phyloP scores from a whole-genome alignment of 2,329 filamentous ascomycete genomes.

The Penicillium sp. region DNA sequence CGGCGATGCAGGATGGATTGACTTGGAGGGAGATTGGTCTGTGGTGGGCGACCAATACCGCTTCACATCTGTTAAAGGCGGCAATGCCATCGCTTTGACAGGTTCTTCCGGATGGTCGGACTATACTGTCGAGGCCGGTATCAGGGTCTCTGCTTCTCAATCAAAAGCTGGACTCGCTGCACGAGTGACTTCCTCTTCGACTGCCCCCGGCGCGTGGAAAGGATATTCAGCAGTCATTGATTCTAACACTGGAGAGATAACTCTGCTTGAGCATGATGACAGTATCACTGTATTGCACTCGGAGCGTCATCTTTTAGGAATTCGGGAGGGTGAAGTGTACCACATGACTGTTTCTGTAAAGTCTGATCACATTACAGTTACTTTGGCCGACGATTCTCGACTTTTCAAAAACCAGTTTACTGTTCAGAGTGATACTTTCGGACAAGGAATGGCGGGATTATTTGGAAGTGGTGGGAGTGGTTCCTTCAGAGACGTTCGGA shows the following conservation, averaged over 20 bases:
- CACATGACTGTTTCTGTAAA: neutral
- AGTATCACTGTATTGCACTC: neutral
- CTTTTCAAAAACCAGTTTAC: neutral
- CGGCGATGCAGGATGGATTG: constrained; percentile 3
- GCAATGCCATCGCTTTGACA: constrained; percentile 1
- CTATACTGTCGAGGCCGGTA: neutral
- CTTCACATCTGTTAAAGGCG: neutral
- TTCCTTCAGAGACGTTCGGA: neutral
- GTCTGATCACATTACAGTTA: neutral
- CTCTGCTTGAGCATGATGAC: neutral
- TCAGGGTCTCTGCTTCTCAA: neutral
- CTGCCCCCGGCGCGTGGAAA: neutral
- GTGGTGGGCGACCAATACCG: neutral
- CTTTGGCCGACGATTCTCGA: neutral
- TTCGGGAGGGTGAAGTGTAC: neutral
- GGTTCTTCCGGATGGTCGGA: neutral
- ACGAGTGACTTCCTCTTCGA: neutral
- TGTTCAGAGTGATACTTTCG: neutral
- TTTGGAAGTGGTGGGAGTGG: neutral
- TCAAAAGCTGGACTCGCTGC: constrained; percentile 1
- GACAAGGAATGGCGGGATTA: constrained; percentile 1
- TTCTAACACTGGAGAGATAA: neutral
- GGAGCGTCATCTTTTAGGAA: neutral
- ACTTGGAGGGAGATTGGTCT: constrained; percentile 1
- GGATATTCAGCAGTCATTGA: constrained; percentile 3